Percentiles rank a stretch among this genome's conserved stretches.
Evolutionary conservation across 2,329 filamentous ascomycete genomes (phyloP).

Genomic region (Sporothrix luriei): DNA sequence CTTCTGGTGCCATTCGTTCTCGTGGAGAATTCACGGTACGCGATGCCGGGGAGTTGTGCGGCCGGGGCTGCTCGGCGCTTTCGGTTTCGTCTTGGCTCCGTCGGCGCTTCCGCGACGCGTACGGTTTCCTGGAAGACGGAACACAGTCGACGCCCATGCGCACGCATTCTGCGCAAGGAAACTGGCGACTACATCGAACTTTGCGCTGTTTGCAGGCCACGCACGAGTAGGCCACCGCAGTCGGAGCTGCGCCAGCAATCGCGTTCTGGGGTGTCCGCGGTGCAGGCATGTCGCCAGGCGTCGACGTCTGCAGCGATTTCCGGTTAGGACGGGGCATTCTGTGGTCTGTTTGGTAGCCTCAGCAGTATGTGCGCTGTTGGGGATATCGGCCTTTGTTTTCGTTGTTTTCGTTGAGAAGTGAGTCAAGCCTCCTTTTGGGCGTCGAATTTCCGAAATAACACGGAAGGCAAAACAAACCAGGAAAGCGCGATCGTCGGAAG

Average conservation of each 20-base stretch:
- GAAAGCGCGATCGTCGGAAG: slow-evolving; percentile 12
- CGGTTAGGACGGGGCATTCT: neutral
- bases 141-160: slow-evolving; percentile 45
- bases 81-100: slow-evolving; percentile 3
- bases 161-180: slow-evolving; percentile 50
- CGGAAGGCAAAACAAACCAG: neutral
- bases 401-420: neutral
- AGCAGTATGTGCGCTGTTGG: neutral
- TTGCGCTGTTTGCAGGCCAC: slow-evolving; percentile 57
- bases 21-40: neutral
- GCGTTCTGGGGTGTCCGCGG: neutral
- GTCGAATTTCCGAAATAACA: neutral
- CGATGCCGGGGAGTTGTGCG: neutral
- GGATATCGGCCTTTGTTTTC: neutral
- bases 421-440: neutral
- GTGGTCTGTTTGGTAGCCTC: neutral
- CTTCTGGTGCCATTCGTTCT: neutral
- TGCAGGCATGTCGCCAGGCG: neutral
- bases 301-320: neutral
- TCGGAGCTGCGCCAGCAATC: neutral
- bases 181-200: slow-evolving; percentile 51
- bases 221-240: slow-evolving; percentile 48
- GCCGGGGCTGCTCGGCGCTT: slow-evolving; percentile 4
- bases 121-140: slow-evolving; percentile 43
- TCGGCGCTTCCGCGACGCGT: slow-evolving; percentile 53